Base-by-base conservation (phyloP, 1,284 basidiomycete species). In the Schizopora paradoxa region DNA sequence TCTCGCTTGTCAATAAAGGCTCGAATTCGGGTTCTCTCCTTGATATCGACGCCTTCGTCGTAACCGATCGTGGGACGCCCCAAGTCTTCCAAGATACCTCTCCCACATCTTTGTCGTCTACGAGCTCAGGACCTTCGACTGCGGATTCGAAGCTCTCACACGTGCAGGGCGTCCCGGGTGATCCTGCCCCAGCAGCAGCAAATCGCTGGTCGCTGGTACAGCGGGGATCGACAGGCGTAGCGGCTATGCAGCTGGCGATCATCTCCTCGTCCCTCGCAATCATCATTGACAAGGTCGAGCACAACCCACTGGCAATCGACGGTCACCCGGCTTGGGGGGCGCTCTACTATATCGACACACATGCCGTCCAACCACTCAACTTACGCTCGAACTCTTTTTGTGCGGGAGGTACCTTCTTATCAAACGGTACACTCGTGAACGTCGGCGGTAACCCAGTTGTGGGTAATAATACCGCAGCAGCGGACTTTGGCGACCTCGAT, bases 371-470 rank as follows among this genome's bases (percentile, higher is more conserved):
- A 29, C 77, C 88, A 31, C 67, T 92, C 19, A 59, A 69, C 29
- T 71, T 89, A 61, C 63, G 76, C 54, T 88, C 86, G 0, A 91
- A 92, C 60, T 90, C 86, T n/a, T 92, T 91, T 66, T 92, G 89
- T 59, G 89, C 89, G 5, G 86, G 86, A 21, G 89, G 90, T 13
- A 70, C 77, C 2, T 90, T 88, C 62, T 63, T 88, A 26, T 62
- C 78, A 32, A 86, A 88, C 53, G 87, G 86, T 2, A 86, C 85
- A 0, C 60, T 90, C 25, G 65, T 88, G 59, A 87, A 78, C 54
- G 80, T 88, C 14, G 86, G 87, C 43, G 86, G 86, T 6, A 87
- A 89, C 58, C 84, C 82, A 8, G 78, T 84, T 32, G 79, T 85
- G 13, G 73, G 73, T 41, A 70, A 68, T 51, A 67, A 70, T 28